These are phyloP conservation scores for Vitis vinifera DNA, from an alignment of 164 flowering plant genomes.

Conservation along the genomic window DNA sequence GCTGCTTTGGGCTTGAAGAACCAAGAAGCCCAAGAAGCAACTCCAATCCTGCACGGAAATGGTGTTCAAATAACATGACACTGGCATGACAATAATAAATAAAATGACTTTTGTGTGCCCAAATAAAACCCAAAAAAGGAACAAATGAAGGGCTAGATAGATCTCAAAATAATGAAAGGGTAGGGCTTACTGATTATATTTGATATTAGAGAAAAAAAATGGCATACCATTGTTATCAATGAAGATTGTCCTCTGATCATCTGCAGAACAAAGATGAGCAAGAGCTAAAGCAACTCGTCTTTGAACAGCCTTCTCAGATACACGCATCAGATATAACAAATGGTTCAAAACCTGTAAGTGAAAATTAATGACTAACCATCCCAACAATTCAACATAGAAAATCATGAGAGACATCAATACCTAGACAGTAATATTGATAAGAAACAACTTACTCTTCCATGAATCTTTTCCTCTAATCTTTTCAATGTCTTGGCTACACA, in stretches of 20 bases:
- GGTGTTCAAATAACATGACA: not conserved
- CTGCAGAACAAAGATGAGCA: conserved; percentile 92
- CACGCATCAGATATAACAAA: conserved; percentile 79
- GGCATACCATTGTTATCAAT: conserved; percentile 77
- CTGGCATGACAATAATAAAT: not conserved
- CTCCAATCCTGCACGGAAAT: conserved; percentile 62
- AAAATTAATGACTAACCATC: conserved; percentile 5
- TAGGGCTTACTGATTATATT: too few relatives aligned
- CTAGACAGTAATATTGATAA: not conserved
- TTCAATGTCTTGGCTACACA: conserved; percentile 97
- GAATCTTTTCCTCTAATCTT: conserved; percentile 93
- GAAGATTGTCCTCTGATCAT: conserved; percentile 82
- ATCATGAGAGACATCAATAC: not conserved
- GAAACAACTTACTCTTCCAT: conserved; percentile 69
- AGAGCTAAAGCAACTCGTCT: conserved; percentile 92
- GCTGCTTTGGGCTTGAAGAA: conserved; percentile 64
- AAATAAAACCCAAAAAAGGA: too few relatives aligned
- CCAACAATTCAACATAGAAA: not conserved
- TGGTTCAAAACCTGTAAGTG: conserved; percentile 69
- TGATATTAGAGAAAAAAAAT: not conserved
- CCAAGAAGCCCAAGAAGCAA: conserved; percentile 82
- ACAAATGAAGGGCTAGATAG: too few relatives aligned
- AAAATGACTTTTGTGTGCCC: not conserved
- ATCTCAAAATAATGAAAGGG: too few relatives aligned
- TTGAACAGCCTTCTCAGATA: conserved; percentile 67